Evolutionary conservation across 441 rosid genomes (phyloP).

Genomic region (Pelargonium myrrhifolium): DNA sequence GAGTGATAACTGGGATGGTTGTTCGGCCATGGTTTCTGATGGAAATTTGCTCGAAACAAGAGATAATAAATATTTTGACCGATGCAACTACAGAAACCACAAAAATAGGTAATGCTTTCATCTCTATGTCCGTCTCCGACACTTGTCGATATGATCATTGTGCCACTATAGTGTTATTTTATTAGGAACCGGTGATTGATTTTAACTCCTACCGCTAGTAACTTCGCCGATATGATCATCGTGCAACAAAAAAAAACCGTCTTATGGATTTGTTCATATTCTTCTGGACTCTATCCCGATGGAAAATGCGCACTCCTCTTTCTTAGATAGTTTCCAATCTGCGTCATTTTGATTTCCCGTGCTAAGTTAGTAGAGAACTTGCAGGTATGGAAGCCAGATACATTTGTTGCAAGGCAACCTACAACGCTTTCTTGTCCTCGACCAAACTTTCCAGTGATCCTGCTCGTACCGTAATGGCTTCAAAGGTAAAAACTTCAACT

Average conservation of each 20-base stretch:
- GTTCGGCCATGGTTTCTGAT: constrained; percentile 73
- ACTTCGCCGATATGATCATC: no score
- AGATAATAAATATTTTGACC: constrained; percentile 52
- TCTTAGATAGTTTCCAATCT: no score
- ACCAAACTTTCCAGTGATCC: constrained; percentile 52
- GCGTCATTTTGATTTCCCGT: neutral
- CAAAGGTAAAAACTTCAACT: constrained; percentile 43
- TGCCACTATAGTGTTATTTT: neutral
- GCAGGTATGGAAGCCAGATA: constrained; percentile 77
- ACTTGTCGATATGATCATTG: neutral
- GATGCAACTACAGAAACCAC: constrained; percentile 59
- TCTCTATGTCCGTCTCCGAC: neutral
- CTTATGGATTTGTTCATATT: no score
- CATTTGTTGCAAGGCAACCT: constrained; percentile 67
- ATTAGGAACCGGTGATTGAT: neutral
- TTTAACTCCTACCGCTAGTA: no score
- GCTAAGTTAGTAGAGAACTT: constrained; percentile 10
- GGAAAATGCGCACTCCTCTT: no score
- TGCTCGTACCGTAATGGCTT: constrained; percentile 40
- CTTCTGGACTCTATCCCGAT: no score
- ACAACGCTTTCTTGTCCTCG: constrained; percentile 43
- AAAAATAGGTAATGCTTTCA: constrained; percentile 50
- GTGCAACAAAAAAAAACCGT: no score
- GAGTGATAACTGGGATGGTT: constrained; percentile 66
- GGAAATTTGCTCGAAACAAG: constrained; percentile 72